Base-by-base conservation (phyloP, 225 moss, liverwort and hornwort genomes). In the Lunularia cruciata region DNA sequence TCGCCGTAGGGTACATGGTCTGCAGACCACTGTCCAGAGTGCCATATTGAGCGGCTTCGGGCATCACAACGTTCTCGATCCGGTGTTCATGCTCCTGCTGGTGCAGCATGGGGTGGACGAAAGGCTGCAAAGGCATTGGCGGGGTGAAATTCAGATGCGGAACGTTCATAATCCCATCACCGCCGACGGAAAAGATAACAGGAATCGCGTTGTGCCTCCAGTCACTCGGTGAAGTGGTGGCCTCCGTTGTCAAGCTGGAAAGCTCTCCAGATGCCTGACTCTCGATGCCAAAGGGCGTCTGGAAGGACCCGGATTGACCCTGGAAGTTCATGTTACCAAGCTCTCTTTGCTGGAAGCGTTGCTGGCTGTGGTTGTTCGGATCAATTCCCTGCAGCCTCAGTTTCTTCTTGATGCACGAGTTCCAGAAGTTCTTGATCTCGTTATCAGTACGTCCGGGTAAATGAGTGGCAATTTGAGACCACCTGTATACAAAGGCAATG, bases 401-500 rank as follows among this genome's bases (percentile, higher is more conserved):
- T 67, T 92, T 96, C 79, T 92, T 92, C 78, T 96, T 96, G 76
- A 96, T 92, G 82, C 92, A 96, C 1, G 95, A 96, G 65, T 96
- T 96, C 95, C 95, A 96, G 65, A 92, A 92, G 76, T 96, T 96
- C 63, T 96, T 96, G 0, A 96, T 96, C 71, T 96, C 95, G 75
- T 96, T 96, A 79, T 96, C 95, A 11, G 95, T 96, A 38, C 95
- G 88, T 2, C 95, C 95, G 0, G 95, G 95, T 22, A 96, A 78
- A 71, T 90, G 90, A 19, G 88, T 84, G 40, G 95, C 95, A 46
- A 96, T 96, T 61, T 92, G 90, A 46, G 95, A 96, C 95, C 95
- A 96, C 64, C 92, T 95, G 86, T 62, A 83, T 20, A 49, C 47
- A 33, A 22, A 4, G 27, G 15, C 23, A 46, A 19, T 6, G n/a